Conservation (phyloP, 176 grass and related monocot genomes). For the Avena insularis region DNA sequence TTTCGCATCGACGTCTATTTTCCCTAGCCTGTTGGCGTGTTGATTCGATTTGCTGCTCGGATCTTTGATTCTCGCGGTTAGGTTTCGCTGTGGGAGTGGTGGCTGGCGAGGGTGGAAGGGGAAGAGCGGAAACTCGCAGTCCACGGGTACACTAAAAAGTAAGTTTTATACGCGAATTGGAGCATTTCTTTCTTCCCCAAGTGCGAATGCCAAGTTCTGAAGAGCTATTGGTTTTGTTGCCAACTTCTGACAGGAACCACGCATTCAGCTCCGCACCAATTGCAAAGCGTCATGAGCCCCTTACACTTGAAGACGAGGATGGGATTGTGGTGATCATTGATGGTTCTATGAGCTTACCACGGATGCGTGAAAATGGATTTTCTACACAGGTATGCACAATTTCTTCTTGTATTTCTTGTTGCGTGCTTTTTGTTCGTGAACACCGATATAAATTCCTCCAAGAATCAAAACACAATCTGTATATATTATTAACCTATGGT, state of each 20-base stretch:
- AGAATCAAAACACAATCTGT: neutral
- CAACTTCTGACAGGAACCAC: constrained; percentile 31
- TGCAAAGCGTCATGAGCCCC: neutral
- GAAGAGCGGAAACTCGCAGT: constrained; percentile 35
- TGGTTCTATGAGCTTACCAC: neutral
- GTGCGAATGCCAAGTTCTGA: neutral
- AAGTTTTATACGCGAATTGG: neutral
- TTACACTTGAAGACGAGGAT: constrained; percentile 27
- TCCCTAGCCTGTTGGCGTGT: neutral
- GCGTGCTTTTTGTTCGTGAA: constrained; percentile 12
- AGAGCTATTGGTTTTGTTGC: neutral
- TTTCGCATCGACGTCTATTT: neutral
- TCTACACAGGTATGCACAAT: neutral
- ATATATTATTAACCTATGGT: neutral
- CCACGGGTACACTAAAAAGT: constrained; percentile 28
- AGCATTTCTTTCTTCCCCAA: neutral
- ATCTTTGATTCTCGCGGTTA: neutral
- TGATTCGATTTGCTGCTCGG: constrained; percentile 7
- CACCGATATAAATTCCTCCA: neutral
- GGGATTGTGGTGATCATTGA: neutral
- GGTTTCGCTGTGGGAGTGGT: constrained; percentile 41
- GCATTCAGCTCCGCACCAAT: constrained; percentile 27
- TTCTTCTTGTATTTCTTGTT: constrained; percentile 1
- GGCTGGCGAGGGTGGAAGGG: constrained; percentile 39
- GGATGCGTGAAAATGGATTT: constrained; percentile 31